A percentile compares a stretch with the other conserved stretches of the same genome.
These are phyloP conservation scores for Selaginella moellendorffii DNA, from an alignment of 75 land plant genomes.

Conservation along the genomic window DNA sequence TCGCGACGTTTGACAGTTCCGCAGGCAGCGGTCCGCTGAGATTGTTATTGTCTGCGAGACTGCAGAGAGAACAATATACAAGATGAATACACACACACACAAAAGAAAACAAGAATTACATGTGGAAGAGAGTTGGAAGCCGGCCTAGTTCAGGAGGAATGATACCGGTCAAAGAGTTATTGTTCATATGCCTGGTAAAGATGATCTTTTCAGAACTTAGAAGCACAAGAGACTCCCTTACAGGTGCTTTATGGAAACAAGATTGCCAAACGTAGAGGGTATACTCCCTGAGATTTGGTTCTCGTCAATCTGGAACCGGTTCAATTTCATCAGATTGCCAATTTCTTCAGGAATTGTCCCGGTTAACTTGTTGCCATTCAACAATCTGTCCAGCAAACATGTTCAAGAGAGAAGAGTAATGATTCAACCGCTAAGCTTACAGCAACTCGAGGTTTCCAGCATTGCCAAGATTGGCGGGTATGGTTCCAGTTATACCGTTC, in stretches of 20 bases:
- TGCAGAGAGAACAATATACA: slow-evolving; percentile 35
- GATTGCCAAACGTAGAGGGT: slow-evolving; percentile 49
- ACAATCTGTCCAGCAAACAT: slow-evolving; percentile 40
- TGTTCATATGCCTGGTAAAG: slow-evolving; percentile 35
- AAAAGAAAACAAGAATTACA: slow-evolving; percentile 24
- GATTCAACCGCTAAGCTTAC: background rate
- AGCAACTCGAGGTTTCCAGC: background rate
- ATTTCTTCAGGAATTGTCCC: slow-evolving; percentile 64
- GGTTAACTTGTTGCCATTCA: slow-evolving; percentile 60
- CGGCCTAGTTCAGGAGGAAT: slow-evolving; percentile 51
- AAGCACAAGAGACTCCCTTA: slow-evolving; percentile 18
- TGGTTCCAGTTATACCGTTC: slow-evolving; percentile 11
- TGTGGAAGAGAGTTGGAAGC: slow-evolving; percentile 37
- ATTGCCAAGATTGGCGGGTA: slow-evolving; percentile 7
- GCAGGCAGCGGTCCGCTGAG: slow-evolving; percentile 55
- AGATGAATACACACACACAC: background rate
- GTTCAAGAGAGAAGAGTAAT: slow-evolving; percentile 34
- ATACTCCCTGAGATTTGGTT: slow-evolving; percentile 62
- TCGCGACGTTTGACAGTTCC: slow-evolving; percentile 33
- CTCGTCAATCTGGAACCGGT: slow-evolving; percentile 59
- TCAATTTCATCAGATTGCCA: slow-evolving; percentile 43
- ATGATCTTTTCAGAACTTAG: background rate
- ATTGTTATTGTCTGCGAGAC: slow-evolving; percentile 74
- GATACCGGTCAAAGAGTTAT: slow-evolving; percentile 43
- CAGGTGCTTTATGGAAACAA: slow-evolving; percentile 39